A percentile compares a stretch with the other conserved stretches of the same genome.
phyloP scores from a whole-genome alignment of 2,329 filamentous ascomycete species.

The Zymoseptoria passerinii region DNA sequence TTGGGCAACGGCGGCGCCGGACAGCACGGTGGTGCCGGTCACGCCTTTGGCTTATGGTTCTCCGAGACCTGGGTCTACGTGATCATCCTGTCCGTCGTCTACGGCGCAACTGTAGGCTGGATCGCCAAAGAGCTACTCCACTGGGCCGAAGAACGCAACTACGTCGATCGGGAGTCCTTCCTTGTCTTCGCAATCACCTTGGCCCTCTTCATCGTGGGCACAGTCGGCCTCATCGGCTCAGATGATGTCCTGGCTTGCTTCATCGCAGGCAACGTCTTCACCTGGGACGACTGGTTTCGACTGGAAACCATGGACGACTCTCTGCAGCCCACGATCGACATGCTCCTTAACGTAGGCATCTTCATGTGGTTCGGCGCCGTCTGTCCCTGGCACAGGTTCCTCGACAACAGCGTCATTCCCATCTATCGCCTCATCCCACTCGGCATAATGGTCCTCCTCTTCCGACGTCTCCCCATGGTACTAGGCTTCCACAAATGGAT shows the following conservation, averaged over 20 bases:
- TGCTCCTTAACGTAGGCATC: slow-evolving; percentile 80
- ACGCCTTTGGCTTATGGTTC: slow-evolving; percentile 74
- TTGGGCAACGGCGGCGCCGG: slow-evolving; percentile 50
- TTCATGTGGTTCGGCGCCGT: slow-evolving; percentile 89
- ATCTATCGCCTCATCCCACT: slow-evolving; percentile 65
- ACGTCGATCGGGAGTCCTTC: slow-evolving; percentile 80
- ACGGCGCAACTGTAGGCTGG: slow-evolving; percentile 72
- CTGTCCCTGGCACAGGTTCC: slow-evolving; percentile 69
- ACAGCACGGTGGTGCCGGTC: slow-evolving; percentile 50
- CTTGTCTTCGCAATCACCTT: slow-evolving; percentile 78
- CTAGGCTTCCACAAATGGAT: slow-evolving; percentile 64
- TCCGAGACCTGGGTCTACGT: slow-evolving; percentile 78
- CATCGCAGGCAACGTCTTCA: slow-evolving; percentile 83
- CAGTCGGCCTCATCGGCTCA: slow-evolving; percentile 76
- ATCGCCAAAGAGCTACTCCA: slow-evolving; percentile 73
- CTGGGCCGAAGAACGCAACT: slow-evolving; percentile 72
- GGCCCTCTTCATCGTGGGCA: slow-evolving; percentile 78
- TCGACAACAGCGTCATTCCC: slow-evolving; percentile 59
- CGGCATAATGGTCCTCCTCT: slow-evolving; percentile 65
- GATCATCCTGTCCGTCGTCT: slow-evolving; percentile 68
- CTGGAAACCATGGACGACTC: slow-evolving; percentile 82
- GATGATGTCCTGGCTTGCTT: slow-evolving; percentile 91
- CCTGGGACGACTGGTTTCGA: slow-evolving; percentile 91
- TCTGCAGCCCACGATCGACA: slow-evolving; percentile 88
- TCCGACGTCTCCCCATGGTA: slow-evolving; percentile 71